A percentile compares a stretch with the other conserved stretches of the same genome.
These are phyloP conservation scores for Lithocarpus polystachyus DNA, from an alignment of 306 rosid genomes.

Conservation along the genomic window DNA sequence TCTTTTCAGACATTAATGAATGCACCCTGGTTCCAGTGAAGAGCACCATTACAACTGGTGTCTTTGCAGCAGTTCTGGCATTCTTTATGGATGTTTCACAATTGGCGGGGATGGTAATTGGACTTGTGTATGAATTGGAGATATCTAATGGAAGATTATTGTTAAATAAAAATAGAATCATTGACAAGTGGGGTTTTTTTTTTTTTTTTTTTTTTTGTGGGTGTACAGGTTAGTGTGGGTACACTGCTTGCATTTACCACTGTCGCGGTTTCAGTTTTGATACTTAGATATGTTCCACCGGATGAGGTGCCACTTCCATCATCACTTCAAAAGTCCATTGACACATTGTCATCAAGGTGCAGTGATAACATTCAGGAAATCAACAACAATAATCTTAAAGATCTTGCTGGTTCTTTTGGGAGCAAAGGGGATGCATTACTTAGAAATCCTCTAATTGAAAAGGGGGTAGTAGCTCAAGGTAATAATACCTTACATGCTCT, in stretches of 20 bases:
- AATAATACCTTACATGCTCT: slow-evolving; percentile 19
- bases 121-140: slow-evolving; percentile 11
- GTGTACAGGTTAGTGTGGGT: slow-evolving; percentile 65
- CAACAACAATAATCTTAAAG: slow-evolving; percentile 10
- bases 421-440: slow-evolving; percentile 30
- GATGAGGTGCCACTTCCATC: slow-evolving; percentile 50
- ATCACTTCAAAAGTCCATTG: slow-evolving; percentile 44
- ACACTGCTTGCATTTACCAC: slow-evolving; percentile 70
- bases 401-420: slow-evolving; percentile 33
- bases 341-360: slow-evolving; percentile 26
- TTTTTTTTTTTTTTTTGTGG: background rate
- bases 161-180: slow-evolving; percentile 12
- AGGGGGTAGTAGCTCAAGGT: slow-evolving; percentile 37
- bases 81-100: slow-evolving; percentile 80
- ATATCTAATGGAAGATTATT: background rate
- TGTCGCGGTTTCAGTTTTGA: slow-evolving; percentile 65
- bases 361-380: slow-evolving; percentile 33
- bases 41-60: slow-evolving; percentile 48
- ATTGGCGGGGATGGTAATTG: slow-evolving; percentile 73
- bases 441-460: slow-evolving; percentile 50
- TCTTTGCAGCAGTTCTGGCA: slow-evolving; percentile 59
- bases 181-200: background rate
- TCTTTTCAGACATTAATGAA: slow-evolving; percentile 44
- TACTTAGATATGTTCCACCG: slow-evolving; percentile 76
- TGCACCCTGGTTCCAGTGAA: slow-evolving; percentile 44